These are phyloP conservation scores for Neopestalotiopsis clavispora DNA, from an alignment of 2,329 filamentous ascomycete genomes.

Conservation along the genomic window DNA sequence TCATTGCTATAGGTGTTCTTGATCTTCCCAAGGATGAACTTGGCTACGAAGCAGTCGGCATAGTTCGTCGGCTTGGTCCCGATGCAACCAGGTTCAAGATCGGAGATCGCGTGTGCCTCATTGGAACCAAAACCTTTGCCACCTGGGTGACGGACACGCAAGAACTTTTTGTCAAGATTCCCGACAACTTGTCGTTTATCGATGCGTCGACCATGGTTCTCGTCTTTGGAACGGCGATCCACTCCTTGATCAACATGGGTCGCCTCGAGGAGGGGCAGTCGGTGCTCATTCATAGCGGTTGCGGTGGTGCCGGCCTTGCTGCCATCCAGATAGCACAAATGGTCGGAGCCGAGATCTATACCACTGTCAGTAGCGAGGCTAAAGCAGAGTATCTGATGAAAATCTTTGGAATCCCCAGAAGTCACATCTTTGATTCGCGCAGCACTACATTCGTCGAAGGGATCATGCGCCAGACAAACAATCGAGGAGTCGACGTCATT, in stretches of 20 bases:
- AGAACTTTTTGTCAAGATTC: not conserved
- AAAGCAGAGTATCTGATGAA: conserved; percentile 23
- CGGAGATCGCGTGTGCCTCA: not conserved
- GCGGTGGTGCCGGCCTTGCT: conserved; percentile 23
- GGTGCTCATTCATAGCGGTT: conserved; percentile 24
- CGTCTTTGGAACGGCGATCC: not conserved
- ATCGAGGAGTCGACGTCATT: conserved; percentile 27
- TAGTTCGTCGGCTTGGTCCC: not conserved
- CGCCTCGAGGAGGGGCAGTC: conserved; percentile 15
- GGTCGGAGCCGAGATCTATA: conserved; percentile 23
- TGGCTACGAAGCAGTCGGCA: not conserved
- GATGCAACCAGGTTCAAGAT: not conserved
- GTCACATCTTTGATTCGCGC: conserved; percentile 25
- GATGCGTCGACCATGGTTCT: not conserved
- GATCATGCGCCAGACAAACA: conserved; percentile 23
- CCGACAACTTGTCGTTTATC: not conserved
- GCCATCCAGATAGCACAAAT: conserved; percentile 24
- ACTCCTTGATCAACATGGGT: not conserved
- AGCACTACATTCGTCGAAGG: conserved; percentile 20
- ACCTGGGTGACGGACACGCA: not conserved
- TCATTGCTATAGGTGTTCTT: not conserved
- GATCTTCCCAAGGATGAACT: not conserved
- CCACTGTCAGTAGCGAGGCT: conserved; percentile 24
- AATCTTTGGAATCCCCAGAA: conserved; percentile 20
- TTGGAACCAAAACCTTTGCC: not conserved